Evolutionary conservation across 2,329 filamentous ascomycete species (phyloP), one percentile per base, ranked within the genome.

Genomic region (Aspergillus sergii): DNA sequence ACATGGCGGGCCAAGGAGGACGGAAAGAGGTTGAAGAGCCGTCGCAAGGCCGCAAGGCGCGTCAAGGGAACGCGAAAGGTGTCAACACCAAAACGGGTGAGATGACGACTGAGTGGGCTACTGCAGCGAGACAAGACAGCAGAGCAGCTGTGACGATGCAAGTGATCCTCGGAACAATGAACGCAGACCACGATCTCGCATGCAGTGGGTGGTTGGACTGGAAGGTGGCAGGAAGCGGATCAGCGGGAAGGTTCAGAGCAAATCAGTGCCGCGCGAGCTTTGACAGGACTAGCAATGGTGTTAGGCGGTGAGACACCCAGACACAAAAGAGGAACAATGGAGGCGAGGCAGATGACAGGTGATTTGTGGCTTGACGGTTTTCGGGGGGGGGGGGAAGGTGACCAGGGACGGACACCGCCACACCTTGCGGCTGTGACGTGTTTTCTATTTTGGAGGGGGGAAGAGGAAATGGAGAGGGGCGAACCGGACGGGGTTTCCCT

Each of bases 1-100:
- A 83, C 78, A 83, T 82, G 72, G 72, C 74, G 72, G 68, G 72
- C 72, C 66, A 72, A 71, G 65, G 66, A 68, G 67, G 70, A 74
- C 67, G 66, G 69, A 63, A 64, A 64, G 62, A 64, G 68, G 69
- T 63, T 61, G 63, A 68, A 41, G 62, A 68, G 70, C 71, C 68
- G 74, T 72, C 72, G 70, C 67, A 69, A 72, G 70, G 71, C 68
- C 69, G 66, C 68, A 68, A 41, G 68, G 72, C 75, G 74, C 74
- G 75, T 75, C 70, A 67, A 66, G 64, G 63, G 65, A 64, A 70
- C 72, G 73, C 75, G 68, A 65, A 61, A 62, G 64, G 34, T 65
- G 64, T 61, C 67, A 62, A 57, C 58, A 60, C 64, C 60, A 60
- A 60, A 60, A 61, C 61, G 60, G 62, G 60, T 53, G 54, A 59